Evolutionary conservation across 2,329 filamentous ascomycete species (phyloP), one percentile per base, ranked within the genome.

Genomic region (Monilinia aucupariae): DNA sequence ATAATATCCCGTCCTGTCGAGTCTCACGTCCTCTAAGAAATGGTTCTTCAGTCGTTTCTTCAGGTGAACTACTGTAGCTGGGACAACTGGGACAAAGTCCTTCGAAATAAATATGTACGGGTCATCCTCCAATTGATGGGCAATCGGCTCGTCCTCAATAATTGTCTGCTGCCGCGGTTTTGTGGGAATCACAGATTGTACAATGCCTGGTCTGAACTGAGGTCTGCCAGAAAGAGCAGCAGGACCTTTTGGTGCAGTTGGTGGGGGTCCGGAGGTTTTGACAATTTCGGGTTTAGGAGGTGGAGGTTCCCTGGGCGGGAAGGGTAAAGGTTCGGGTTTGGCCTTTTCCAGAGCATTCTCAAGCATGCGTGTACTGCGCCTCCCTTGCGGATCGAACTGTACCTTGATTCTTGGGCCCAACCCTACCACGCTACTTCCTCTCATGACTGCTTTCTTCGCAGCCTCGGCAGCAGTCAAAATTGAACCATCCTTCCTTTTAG

Each of bases 101-200:
- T 90, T 85, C n/a, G 91, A 82, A 63, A 99, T 88, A 73, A 96
- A 97, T 45, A 97, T 87, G 73, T 96, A 97, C 0, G 94, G 94
- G 64, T 90, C 87, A 59, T 86, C 84, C 71, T 88, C 86, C 59
- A 97, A 84, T 67, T 87, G 86, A 41, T 82, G 78, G 27, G 89
- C 78, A 50, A 96, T 81, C 3, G 83, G 84, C 58, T 79, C 73
- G 8, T 66, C 67, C 60, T 92, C 90, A 34, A 90, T 78, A 10
- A 86, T 71, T 25, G 82, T 78, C 61, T 82, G 78, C 27, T 79
- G 75, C 69, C 79, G 77, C 64, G 82, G 76, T 65, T 78, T 80
- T 50, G 73, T 76, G 60, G 77, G 76, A 43, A 74, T 74, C 68
- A 79, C 55, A 47, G 61, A 54, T 37, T 65, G 64, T 10, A 64